Conservation (phyloP, 768 basidiomycete genomes). For the Russula earlei region DNA sequence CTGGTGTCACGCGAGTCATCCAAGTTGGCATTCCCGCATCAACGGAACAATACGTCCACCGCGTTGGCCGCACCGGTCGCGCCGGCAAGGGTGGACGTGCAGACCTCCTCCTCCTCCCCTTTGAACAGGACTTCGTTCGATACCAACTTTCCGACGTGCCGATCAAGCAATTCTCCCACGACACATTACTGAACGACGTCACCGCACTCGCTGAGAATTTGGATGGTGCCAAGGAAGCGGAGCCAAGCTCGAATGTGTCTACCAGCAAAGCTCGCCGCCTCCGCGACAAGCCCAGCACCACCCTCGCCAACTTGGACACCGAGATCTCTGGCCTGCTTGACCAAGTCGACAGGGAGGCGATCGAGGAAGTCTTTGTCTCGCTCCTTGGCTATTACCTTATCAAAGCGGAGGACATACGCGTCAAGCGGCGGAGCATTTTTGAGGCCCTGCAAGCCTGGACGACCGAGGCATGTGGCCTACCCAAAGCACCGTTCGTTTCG, state of each 20-base stretch:
- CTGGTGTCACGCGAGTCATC: conserved; percentile 79
- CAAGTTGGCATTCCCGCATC: conserved; percentile 75
- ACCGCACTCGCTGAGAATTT: conserved; percentile 36
- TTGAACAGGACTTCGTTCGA: conserved; percentile 62
- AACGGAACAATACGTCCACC: conserved; percentile 72
- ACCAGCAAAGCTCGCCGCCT: not conserved
- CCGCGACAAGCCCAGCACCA: not conserved
- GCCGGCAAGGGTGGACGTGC: conserved; percentile 53
- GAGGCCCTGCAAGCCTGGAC: conserved; percentile 17
- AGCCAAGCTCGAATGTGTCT: not conserved
- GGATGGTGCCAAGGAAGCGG: not conserved
- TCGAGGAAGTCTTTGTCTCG: conserved; percentile 16
- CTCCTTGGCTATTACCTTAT: conserved; percentile 17
- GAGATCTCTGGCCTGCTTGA: conserved; percentile 9
- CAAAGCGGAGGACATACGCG: conserved; percentile 7
- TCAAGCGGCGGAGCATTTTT: not conserved
- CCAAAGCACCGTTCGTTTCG: not conserved
- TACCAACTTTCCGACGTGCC: conserved; percentile 59
- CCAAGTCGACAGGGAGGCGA: conserved; percentile 4
- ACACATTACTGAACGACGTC: conserved; percentile 39
- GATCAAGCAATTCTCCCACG: conserved; percentile 46
- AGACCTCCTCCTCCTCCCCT: conserved; percentile 72
- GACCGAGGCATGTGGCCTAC: conserved; percentile 14
- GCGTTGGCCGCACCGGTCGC: conserved; percentile 79
- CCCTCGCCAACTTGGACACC: conserved; percentile 19